Evolutionary conservation across 768 basidiomycete genomes (phyloP), one percentile per base, ranked within the genome.

Genomic region (Suillus spraguei): DNA sequence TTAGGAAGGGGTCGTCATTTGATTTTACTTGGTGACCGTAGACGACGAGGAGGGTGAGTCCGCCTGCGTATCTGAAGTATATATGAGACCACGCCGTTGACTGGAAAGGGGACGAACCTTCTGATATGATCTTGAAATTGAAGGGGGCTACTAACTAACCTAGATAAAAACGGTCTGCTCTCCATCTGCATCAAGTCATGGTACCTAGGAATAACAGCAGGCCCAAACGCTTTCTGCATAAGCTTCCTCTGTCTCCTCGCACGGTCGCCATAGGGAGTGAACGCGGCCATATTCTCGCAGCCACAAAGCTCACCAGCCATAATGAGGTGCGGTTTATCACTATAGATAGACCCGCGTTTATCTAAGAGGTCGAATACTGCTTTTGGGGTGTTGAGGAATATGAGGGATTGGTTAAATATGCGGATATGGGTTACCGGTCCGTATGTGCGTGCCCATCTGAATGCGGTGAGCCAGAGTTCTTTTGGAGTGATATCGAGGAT

Each of bases 251-350:
- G 88, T 28, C 88, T 84, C 63, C 84, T 85, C 52, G 80, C 81
- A 69, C 81, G 80, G 64, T 88, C 87, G 39, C 85, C 85, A 69
- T 91, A 89, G 20, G 81, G 80, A 5, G 87, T 87, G 72, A 91
- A 90, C 2, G 87, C 87, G 60, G 87, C 83, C 86, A 90, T 89
- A 71, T 87, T 84, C 68, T 89, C 81, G 72, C 87, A 89, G 44
- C 87, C 87, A 68, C 88, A 76, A 83, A 91, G 78, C 59, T 92
- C 89, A 28, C 87, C 85, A 16, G 77, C 79, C 91, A 93, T 92
- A 50, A 88, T 79, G 28, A 91, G 77, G 32, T 78, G 76, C 0
- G 89, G 89, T 72, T 88, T 90, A 76, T 92, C 91, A 9, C 90
- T 87, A 72, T 92, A 92, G 35, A 91, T 86, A 10, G 82, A 77